phyloP scores from a whole-genome alignment of 192 early-diverging fungal species.

The Coemansia sp. region DNA sequence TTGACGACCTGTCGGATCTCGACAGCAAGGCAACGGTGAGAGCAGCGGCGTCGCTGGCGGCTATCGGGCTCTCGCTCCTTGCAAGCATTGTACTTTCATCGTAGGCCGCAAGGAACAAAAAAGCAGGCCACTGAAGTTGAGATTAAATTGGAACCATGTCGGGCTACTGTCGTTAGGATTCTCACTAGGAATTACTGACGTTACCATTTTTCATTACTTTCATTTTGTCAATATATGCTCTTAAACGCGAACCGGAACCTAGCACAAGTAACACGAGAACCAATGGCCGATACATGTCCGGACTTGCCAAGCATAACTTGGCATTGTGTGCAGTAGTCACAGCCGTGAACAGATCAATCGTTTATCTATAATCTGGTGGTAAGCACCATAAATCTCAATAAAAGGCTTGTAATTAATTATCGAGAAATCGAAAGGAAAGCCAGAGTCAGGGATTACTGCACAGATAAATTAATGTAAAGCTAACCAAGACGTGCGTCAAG shows the following conservation, averaged over 20 bases:
- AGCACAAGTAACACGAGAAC: too few relatives aligned
- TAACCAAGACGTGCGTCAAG: slow-evolving; percentile 52
- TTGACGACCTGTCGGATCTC: slow-evolving; percentile 40
- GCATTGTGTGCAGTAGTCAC: not conserved
- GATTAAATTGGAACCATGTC: too few relatives aligned
- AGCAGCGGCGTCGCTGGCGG: slow-evolving; percentile 45
- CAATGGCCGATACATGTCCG: too few relatives aligned
- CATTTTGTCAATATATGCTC: too few relatives aligned
- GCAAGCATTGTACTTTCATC: not conserved
- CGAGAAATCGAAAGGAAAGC: not conserved
- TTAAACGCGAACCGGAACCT: too few relatives aligned
- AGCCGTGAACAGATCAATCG: too few relatives aligned
- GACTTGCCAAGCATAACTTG: too few relatives aligned
- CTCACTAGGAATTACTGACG: too few relatives aligned
- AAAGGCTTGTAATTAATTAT: not conserved
- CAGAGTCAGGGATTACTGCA: slow-evolving; percentile 1
- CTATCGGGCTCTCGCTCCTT: slow-evolving; percentile 29
- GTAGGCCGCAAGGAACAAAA: not conserved
- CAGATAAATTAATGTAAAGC: not conserved
- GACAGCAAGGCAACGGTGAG: slow-evolving; percentile 25
- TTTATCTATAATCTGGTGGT: not conserved
- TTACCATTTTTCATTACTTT: too few relatives aligned
- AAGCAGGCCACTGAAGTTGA: not conserved
- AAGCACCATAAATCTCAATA: not conserved
- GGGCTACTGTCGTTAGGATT: too few relatives aligned